Conservation (phyloP, 1,284 basidiomycete species). For the Naganishia cerealis region DNA sequence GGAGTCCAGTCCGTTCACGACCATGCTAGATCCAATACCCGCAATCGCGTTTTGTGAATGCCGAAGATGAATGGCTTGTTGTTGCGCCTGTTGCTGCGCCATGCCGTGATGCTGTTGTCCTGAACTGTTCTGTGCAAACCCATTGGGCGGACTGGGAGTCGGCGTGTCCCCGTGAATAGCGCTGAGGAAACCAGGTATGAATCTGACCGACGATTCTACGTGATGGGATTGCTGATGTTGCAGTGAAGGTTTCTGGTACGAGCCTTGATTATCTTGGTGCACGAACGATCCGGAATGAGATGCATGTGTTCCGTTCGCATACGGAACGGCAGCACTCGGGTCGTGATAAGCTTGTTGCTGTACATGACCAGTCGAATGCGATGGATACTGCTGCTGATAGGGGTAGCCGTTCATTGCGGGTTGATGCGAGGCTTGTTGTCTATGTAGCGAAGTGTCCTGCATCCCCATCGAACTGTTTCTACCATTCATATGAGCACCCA, state of each 20-base stretch:
- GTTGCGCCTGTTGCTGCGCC: neutral
- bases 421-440: slow-evolving; percentile 9
- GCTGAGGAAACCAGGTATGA: slow-evolving; percentile 18
- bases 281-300: neutral
- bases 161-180: slow-evolving; percentile 16
- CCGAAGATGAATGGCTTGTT: neutral
- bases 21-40: neutral
- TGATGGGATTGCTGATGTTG: slow-evolving; percentile 1
- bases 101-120: neutral
- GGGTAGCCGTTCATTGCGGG: neutral
- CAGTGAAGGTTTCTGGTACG: neutral
- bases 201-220: slow-evolving; percentile 19
- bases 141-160: slow-evolving; percentile 26
- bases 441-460: neutral
- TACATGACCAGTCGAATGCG: neutral
- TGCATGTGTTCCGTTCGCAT: neutral
- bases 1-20: neutral
- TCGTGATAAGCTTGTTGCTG: slow-evolving; percentile 8
- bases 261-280: neutral
- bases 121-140: slow-evolving; percentile 1
- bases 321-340: neutral
- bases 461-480: slow-evolving; percentile 9
- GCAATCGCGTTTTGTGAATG: neutral
- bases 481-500: neutral
- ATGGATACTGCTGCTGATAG: slow-evolving; percentile 2